These are phyloP conservation scores for Myochromella boudieri DNA, from an alignment of 768 basidiomycete species.

Conservation along the genomic window DNA sequence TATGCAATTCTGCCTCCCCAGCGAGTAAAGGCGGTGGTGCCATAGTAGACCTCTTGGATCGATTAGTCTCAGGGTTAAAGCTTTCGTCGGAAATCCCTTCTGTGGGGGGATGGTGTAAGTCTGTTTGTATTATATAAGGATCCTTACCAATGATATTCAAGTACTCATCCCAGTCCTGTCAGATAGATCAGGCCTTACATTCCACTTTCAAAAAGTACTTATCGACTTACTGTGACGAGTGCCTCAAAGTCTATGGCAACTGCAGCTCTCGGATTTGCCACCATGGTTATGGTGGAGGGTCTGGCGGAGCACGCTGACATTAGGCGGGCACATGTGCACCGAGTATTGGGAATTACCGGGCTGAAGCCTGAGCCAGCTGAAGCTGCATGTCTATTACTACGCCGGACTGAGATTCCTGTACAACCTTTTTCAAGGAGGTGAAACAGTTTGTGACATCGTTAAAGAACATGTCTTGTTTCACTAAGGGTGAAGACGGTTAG, in stretches of 20 bases:
- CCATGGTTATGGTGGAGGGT: constrained; percentile 49
- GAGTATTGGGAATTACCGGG: constrained; percentile 44
- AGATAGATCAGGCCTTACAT: not conserved
- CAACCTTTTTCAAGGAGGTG: constrained; percentile 73
- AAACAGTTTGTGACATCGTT: constrained; percentile 81
- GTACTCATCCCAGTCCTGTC: constrained; percentile 64
- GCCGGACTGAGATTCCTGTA: constrained; percentile 59
- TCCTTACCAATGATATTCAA: constrained; percentile 44
- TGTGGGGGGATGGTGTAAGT: constrained; percentile 6
- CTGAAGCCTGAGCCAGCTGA: constrained; percentile 69
- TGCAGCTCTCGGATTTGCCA: constrained; percentile 47
- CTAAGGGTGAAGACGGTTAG: constrained; percentile 39
- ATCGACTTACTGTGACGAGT: constrained; percentile 53
- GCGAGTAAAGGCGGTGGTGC: no score
- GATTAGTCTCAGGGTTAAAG: constrained; percentile 46
- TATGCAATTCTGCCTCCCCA: constrained; percentile 59
- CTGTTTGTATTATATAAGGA: not conserved
- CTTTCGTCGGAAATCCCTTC: constrained; percentile 44
- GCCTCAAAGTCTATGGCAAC: constrained; percentile 63
- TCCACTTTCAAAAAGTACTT: not conserved
- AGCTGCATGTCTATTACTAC: constrained; percentile 49
- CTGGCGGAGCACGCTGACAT: constrained; percentile 35
- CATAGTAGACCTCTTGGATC: no score
- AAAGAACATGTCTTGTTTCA: constrained; percentile 83
- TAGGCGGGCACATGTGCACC: not conserved